phyloP scores from a whole-genome alignment of 1,284 basidiomycete genomes.

The Macrocybe sp. region DNA sequence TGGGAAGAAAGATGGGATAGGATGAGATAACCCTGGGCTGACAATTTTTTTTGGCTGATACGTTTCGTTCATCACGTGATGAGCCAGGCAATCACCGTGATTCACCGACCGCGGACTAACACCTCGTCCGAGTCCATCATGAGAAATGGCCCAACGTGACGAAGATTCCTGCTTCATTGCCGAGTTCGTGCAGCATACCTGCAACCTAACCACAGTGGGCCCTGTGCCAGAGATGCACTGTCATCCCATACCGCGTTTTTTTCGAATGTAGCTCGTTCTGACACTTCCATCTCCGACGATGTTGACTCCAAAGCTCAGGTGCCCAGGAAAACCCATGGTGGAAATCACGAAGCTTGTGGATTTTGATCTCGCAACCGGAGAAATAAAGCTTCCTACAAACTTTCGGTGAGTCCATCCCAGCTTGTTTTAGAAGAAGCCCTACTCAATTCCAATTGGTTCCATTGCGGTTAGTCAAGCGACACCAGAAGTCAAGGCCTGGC shows the following conservation, averaged over 20 bases:
- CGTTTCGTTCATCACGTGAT: slow-evolving; percentile 29
- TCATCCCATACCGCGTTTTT: slow-evolving; percentile 66
- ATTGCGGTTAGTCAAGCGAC: slow-evolving; percentile 24
- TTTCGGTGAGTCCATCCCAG: slow-evolving; percentile 5
- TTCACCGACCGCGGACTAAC: slow-evolving; percentile 1
- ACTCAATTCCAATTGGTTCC: slow-evolving; percentile 24
- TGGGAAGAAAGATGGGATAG: slow-evolving; percentile 31
- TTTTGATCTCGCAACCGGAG: slow-evolving; percentile 58
- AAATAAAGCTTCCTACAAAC: slow-evolving; percentile 48
- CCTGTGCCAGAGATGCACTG: slow-evolving; percentile 45
- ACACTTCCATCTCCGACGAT: slow-evolving; percentile 1
- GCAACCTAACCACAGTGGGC: slow-evolving; percentile 32
- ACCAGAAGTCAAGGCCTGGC: slow-evolving; percentile 44
- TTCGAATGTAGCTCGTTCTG: slow-evolving; percentile 45
- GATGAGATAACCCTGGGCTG: slow-evolving; percentile 15
- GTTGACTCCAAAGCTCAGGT: slow-evolving; percentile 36
- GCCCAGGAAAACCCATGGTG: slow-evolving; percentile 54
- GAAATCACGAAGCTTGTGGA: slow-evolving; percentile 62
- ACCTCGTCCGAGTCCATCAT: too few species aligned
- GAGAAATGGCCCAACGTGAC: background rate
- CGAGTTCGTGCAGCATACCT: slow-evolving; percentile 70
- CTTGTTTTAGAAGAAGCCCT: background rate
- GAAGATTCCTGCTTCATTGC: slow-evolving; percentile 30
- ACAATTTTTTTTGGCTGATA: slow-evolving; percentile 34
- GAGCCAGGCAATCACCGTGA: background rate